A percentile compares a stretch with the other conserved stretches of the same genome.
phyloP scores from a whole-genome alignment of 2,329 filamentous ascomycete species.

The Neurospora sp. region DNA sequence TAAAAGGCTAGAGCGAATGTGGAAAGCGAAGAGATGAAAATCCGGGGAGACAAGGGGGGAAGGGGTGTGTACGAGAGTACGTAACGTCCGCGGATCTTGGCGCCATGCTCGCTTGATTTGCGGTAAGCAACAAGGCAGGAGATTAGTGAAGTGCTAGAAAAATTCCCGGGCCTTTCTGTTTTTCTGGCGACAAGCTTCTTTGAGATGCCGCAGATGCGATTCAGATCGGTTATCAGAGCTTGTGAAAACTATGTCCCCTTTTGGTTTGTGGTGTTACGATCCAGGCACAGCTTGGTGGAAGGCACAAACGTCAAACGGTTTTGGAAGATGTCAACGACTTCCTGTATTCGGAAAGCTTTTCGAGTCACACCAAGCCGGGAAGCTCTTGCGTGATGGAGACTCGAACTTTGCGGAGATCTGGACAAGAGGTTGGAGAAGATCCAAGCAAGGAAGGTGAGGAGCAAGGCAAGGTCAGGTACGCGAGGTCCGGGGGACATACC shows the following conservation, averaged over 20 bases:
- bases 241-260: not conserved
- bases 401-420: not conserved
- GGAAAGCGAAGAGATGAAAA: not conserved
- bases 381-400: not conserved
- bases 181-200: not conserved
- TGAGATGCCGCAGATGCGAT: not conserved
- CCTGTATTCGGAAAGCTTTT: not conserved
- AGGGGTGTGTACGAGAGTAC: not conserved
- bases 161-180: not conserved
- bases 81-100: not conserved
- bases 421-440: not conserved
- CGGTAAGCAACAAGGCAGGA: not conserved
- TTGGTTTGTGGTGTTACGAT: not conserved
- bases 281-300: not conserved
- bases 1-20: not conserved
- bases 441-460: not conserved
- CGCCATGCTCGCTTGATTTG: not conserved
- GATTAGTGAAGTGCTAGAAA: not conserved
- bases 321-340: not conserved
- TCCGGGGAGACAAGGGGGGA: not conserved
- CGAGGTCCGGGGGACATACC: not conserved
- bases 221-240: not conserved
- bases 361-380: not conserved
- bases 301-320: not conserved
- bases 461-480: not conserved